A percentile compares a stretch with the other conserved stretches of the same genome.
Evolutionary conservation across 345 rosid genomes (phyloP).

Genomic region (Aurinia saxatilis): DNA sequence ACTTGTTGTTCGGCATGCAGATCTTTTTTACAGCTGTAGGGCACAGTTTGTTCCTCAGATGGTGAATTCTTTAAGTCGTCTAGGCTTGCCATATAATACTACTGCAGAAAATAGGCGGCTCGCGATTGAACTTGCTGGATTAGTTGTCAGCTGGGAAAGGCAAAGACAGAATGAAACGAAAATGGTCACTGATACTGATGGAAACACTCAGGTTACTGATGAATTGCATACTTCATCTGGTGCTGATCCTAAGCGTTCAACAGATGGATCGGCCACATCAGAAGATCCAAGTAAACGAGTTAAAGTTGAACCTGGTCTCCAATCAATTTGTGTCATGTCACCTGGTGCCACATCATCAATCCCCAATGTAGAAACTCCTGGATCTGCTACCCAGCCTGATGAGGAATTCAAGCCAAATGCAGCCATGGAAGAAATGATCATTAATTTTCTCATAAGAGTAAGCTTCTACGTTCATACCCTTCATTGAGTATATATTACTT

Average conservation of each 20-base stretch:
- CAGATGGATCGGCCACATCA: conserved; percentile 68
- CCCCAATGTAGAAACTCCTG: conserved; percentile 90
- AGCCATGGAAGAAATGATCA: conserved; percentile 99
- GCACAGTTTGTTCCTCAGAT: conserved; percentile 99
- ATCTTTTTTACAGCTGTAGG: conserved; percentile 95
- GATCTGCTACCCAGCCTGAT: conserved; percentile 91
- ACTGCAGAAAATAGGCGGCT: conserved; percentile 94
- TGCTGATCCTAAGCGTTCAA: conserved; percentile 66
- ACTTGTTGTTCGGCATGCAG: conserved; percentile 94
- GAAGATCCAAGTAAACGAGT: conserved; percentile 85
- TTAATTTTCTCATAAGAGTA: conserved; percentile 94
- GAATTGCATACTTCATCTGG: conserved; percentile 44
- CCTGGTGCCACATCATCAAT: conserved; percentile 90
- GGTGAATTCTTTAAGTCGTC: conserved; percentile 98
- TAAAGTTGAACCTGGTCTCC: conserved; percentile 97
- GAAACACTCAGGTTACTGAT: conserved; percentile 45
- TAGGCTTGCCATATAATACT: conserved; percentile 92
- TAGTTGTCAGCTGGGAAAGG: conserved; percentile 98
- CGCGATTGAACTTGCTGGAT: conserved; percentile 98
- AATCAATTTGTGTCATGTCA: conserved; percentile 84
- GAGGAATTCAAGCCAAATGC: conserved; percentile 99
- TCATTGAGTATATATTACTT: background rate
- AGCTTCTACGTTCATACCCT: conserved; percentile 30
- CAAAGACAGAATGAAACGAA: conserved; percentile 95
- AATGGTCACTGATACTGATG: conserved; percentile 59